Evolutionary conservation across 805 yeast genomes (phyloP).

Genomic region (Metschnikowia amazonensis): DNA sequence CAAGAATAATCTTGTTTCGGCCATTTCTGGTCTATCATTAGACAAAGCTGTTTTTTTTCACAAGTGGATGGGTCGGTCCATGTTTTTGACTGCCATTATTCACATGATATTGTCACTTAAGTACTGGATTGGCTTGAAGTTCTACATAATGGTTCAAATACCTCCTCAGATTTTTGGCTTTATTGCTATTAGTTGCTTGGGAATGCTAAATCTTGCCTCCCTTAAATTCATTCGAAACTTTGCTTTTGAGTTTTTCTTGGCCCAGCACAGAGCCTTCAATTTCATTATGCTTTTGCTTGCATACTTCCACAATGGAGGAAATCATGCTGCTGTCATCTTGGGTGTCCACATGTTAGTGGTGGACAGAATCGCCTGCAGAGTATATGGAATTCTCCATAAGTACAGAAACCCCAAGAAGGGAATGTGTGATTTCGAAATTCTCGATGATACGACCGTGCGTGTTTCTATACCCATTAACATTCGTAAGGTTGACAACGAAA

Average conservation of each 20-base stretch:
- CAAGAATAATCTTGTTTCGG: conserved; percentile 39
- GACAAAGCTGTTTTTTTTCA: conserved; percentile 40
- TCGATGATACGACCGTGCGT: conserved; percentile 40
- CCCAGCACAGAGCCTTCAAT: conserved; percentile 40
- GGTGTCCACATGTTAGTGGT: conserved; percentile 42
- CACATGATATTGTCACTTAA: conserved; percentile 32
- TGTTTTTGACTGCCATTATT: conserved; percentile 32
- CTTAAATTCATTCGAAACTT: conserved; percentile 32
- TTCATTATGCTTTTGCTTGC: conserved; percentile 42
- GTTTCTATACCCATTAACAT: conserved; percentile 36
- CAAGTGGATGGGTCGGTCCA: conserved; percentile 42
- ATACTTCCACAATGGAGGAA: conserved; percentile 38
- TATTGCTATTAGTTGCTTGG: conserved; percentile 40
- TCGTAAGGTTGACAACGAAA: conserved; percentile 14
- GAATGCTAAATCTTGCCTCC: conserved; percentile 35
- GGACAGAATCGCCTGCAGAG: conserved; percentile 35
- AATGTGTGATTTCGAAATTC: conserved; percentile 32
- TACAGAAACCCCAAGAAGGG: conserved; percentile 37
- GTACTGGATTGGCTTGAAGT: conserved; percentile 42
- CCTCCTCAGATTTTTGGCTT: conserved; percentile 52
- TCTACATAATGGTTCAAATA: conserved; percentile 37
- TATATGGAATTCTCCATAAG: conserved; percentile 31
- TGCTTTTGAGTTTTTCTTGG: conserved; percentile 42
- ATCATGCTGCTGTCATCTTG: conserved; percentile 32
- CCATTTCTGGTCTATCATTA: conserved; percentile 39